Evolutionary conservation across 805 yeast genomes (phyloP).

Genomic region (Kluyveromyces starmeri): DNA sequence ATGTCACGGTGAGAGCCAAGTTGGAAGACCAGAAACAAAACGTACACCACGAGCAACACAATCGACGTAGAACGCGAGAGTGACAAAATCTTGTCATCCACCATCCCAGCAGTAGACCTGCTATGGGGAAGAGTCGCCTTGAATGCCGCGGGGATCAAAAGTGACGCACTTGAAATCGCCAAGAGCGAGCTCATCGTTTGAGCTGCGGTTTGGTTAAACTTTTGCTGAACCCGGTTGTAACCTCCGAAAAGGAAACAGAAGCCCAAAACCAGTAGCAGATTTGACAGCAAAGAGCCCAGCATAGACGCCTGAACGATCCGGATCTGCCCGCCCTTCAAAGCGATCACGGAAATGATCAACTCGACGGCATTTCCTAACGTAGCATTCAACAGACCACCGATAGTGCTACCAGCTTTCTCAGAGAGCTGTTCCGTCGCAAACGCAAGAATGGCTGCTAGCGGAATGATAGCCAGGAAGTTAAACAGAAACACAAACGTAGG

Average conservation of each 20-base stretch:
- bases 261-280: constrained; percentile 84
- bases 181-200: constrained; percentile 94
- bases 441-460: constrained; percentile 83
- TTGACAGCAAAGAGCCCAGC: constrained; percentile 90
- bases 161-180: constrained; percentile 83
- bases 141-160: constrained; percentile 93
- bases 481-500: constrained; percentile 52
- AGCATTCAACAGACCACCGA: constrained; percentile 92
- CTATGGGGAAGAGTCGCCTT: constrained; percentile 61
- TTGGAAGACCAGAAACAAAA: constrained; percentile 78
- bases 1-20: constrained; percentile 73
- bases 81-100: constrained; percentile 44
- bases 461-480: constrained; percentile 85
- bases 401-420: constrained; percentile 78
- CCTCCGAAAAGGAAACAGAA: constrained; percentile 95
- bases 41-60: constrained; percentile 66
- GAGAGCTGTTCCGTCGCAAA: constrained; percentile 91
- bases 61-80: constrained; percentile 83
- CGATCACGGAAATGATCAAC: constrained; percentile 87
- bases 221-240: constrained; percentile 72
- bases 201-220: constrained; percentile 92
- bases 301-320: constrained; percentile 95
- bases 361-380: constrained; percentile 98
- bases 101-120: constrained; percentile 27
- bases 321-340: constrained; percentile 75